Evolutionary conservation across 768 basidiomycete genomes (phyloP), one percentile per base, ranked within the genome.

Genomic region (Ephemerocybe angulata): DNA sequence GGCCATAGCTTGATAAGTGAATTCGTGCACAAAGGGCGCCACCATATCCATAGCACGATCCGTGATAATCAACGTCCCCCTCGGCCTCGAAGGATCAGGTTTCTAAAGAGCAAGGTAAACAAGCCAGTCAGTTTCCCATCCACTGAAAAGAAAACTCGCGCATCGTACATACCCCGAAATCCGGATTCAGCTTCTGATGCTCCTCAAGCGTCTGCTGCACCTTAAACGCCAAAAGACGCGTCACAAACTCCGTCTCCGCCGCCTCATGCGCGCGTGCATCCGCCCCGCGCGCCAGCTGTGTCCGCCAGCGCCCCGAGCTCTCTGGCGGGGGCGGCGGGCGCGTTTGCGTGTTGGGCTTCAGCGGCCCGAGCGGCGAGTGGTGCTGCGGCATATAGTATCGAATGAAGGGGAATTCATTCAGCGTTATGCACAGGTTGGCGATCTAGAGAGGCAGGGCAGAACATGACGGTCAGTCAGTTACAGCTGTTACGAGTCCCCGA

Each of bases 1-100:
- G 47, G 88, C 89, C 97, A 99, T 99, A 0, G 97, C 96, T 70
- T 98, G 97, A 69, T 98, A 99, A 21, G 96, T 98, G 66, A 99
- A 99, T 65, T 98, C 97, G 67, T 99, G 97, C 31, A 97, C 67
- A 57, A 98, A 82, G 1, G 97, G 97, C 2, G 93, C 88, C 24
- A 89, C 65, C 62, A 86, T 85, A 70, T 99, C 97, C 88, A 99
- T 93, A 3, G 94, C 82, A n/a, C 97, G 86, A 70, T 99, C 97
- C 4, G 94, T 95, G 56, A 99, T 88, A 64, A 98, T 80, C 35
- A 98, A 74, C 15, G 92, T 89, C 3, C 82, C 86, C 54, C 88
- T 84, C 12, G 88, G 87, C 56, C 93, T 78, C 6, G 79, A 72
- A 6, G 73, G 69, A 57, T 86, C 86, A 24, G 69, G 59, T 80